A percentile compares a stretch with the other conserved stretches of the same genome.
These are phyloP conservation scores for Hygrophorus pudorinus DNA, from an alignment of 768 basidiomycete genomes.

Conservation along the genomic window DNA sequence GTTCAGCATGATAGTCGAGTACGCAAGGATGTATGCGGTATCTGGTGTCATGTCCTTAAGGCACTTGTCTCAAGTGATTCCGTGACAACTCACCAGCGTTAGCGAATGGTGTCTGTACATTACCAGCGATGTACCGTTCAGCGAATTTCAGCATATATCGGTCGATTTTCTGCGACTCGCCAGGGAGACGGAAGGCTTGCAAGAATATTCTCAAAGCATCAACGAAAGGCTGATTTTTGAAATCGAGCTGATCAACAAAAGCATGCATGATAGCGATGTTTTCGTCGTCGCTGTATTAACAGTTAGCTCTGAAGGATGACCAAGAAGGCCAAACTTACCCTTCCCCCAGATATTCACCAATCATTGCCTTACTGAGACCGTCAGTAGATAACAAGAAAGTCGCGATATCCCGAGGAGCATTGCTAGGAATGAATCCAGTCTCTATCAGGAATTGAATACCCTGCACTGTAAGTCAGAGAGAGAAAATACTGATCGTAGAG, in stretches of 20 bases:
- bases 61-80: background rate
- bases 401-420: conserved; percentile 69
- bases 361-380: conserved; percentile 90
- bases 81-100: conserved; percentile 67
- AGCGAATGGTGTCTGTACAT: conserved; percentile 75
- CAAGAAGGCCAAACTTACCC: conserved; percentile 44
- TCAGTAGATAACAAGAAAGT: conserved; percentile 80
- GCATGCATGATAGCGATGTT: conserved; percentile 96
- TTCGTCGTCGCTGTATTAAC: conserved; percentile 63
- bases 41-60: conserved; percentile 36
- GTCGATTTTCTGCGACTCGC: conserved; percentile 98
- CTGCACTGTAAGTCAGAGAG: conserved; percentile 27
- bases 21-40: conserved; percentile 89
- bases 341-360: conserved; percentile 97
- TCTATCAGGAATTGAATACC: conserved; percentile 86
- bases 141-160: conserved; percentile 99
- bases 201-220: conserved; percentile 86
- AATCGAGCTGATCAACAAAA: conserved; percentile 89
- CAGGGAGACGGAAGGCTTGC: conserved; percentile 93
- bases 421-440: conserved; percentile 73
- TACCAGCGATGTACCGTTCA: conserved; percentile 88
- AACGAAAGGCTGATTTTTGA: conserved; percentile 71
- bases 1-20: conserved; percentile 92
- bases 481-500: background rate
- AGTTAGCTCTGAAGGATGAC: conserved; percentile 1